A percentile compares a stretch with the other conserved stretches of the same genome.
phyloP scores from a whole-genome alignment of 176 grass and related monocot species.

The Bolboschoenus planiculmis region DNA sequence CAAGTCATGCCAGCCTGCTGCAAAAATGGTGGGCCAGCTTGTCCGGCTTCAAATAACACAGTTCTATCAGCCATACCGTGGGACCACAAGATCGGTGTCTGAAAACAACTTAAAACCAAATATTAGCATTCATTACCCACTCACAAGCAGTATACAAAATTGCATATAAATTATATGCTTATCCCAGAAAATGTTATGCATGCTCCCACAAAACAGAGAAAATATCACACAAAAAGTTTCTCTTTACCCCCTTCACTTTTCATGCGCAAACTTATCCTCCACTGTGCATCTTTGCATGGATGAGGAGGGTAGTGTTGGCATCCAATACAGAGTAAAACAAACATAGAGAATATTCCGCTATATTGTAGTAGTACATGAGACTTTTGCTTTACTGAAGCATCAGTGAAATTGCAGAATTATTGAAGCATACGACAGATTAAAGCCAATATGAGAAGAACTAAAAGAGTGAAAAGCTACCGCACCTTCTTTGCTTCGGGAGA shows the following conservation, averaged over 20 bases:
- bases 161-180: not conserved
- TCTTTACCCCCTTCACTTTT: not conserved
- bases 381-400: not conserved
- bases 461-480: not conserved
- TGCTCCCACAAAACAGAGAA: not conserved
- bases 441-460: not conserved
- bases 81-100: conserved; percentile 86
- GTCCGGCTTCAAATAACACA: conserved; percentile 77
- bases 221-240: not conserved
- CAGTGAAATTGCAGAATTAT: not conserved
- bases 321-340: not conserved
- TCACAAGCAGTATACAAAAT: not conserved
- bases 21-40: conserved; percentile 74
- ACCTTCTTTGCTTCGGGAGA: conserved; percentile 77
- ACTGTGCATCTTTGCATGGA: not conserved
- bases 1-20: conserved; percentile 48
- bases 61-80: conserved; percentile 67
- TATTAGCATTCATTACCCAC: not conserved
- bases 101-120: conserved; percentile 22
- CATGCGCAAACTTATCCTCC: not conserved
- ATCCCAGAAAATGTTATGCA: not conserved
- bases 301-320: not conserved
- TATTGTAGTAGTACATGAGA: not conserved
- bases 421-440: not conserved
- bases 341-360: not conserved